Evolutionary conservation across 768 basidiomycete genomes (phyloP), one percentile per base, ranked within the genome.

Genomic region (Dictyophora rubrovolvata): DNA sequence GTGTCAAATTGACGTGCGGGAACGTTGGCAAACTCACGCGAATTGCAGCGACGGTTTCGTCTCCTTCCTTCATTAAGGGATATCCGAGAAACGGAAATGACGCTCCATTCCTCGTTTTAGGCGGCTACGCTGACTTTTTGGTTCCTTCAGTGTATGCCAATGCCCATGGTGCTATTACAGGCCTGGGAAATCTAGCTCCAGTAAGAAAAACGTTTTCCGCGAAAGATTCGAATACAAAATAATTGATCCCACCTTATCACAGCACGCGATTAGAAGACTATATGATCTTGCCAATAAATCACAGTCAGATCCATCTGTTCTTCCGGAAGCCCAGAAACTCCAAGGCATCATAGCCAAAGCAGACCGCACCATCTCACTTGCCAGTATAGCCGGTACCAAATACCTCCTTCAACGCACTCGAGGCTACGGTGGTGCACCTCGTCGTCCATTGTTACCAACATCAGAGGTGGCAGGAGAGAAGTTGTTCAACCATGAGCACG

Each of bases 1-100:
- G 93, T 20, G 85, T 93, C 62, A 97, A 97, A 72, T 80, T 95
- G 60, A 95, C 93, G 83, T 95, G 93, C 66, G 92, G 89, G 28
- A 90, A 88, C 66, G 89, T 96, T 62, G 93, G 93, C 53, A 94
- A 94, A 72, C 77, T 94, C 64, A 89, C 89, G 28, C 80, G 93
- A 64, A 87, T 94, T 63, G 83, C 85, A 53, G 84, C 85, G 48
- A 74, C 77, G 10, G 80, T 89, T 7, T 79, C 86, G 14, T 72
- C 74, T 35, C 69, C 80, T 7, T 69, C 73, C 5, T 93, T 92
- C 71, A 62, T 71, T 17, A 68, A 76, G 28, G 66, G 72, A 35
- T 74, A 85, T 71, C 89, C 91, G 48, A 85, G 89, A 68, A 85
- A 81, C 72, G 80, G 82, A 66, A 66, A 75, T 20, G 71, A 77